These are phyloP conservation scores for Nicotiana tabacum DNA, from an alignment of 257 asterid species.

Conservation along the genomic window DNA sequence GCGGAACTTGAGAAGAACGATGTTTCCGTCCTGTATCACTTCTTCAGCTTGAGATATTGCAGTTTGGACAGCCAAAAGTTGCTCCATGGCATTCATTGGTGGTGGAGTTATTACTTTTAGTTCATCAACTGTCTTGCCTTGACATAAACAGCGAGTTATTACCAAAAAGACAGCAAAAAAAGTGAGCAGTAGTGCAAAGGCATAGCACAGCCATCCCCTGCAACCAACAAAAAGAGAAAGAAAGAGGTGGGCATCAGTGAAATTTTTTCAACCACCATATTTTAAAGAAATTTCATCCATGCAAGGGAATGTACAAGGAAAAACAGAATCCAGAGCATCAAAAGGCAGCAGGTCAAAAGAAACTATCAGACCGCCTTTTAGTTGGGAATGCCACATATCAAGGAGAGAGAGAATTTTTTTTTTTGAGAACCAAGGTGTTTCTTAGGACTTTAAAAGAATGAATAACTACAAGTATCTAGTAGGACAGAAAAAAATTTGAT, in stretches of 20 bases:
- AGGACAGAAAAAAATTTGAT: neutral
- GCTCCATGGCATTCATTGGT: conserved; percentile 87
- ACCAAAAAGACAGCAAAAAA: conserved; percentile 66
- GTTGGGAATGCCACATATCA: neutral
- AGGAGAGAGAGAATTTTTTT: neutral
- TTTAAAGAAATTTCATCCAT: neutral
- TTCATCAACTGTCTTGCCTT: conserved; percentile 59
- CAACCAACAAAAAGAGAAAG: conserved; percentile 15
- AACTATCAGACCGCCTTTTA: neutral
- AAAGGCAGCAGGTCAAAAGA: neutral
- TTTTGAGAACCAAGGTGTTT: neutral
- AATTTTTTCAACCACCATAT: neutral
- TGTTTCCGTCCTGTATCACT: conserved; percentile 76
- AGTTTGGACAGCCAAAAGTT: conserved; percentile 91
- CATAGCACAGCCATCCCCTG: conserved; percentile 87
- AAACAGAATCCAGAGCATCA: neutral
- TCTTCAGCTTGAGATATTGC: conserved; percentile 88
- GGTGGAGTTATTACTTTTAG: conserved; percentile 77
- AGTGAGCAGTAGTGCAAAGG: conserved; percentile 37
- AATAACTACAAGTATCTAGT: neutral
- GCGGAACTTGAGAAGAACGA: conserved; percentile 71
- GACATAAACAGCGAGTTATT: conserved; percentile 55
- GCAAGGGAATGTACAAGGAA: neutral
- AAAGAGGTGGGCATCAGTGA: neutral
- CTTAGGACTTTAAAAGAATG: neutral